phyloP scores from a whole-genome alignment of 805 yeast genomes.

The Kodamaea neixiangensis region DNA sequence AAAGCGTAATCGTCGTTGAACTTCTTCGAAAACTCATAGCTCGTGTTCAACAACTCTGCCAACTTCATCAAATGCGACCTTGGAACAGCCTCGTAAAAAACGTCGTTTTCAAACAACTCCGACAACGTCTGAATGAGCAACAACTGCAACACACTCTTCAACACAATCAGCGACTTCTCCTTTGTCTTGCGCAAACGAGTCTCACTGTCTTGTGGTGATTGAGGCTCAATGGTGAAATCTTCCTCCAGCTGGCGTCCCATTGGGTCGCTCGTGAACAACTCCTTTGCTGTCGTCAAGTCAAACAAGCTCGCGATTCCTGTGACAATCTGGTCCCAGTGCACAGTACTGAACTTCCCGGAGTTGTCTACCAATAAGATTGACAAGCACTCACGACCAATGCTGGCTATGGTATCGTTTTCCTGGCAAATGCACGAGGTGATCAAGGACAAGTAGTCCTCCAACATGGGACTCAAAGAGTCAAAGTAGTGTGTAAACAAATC shows the following conservation, averaged over 20 bases:
- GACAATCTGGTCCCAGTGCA: constrained; percentile 76
- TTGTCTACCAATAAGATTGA: constrained; percentile 79
- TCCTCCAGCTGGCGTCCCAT: constrained; percentile 26
- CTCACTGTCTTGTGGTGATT: constrained; percentile 31
- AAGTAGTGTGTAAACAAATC: constrained; percentile 82
- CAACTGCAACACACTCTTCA: constrained; percentile 88
- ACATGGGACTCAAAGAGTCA: constrained; percentile 67
- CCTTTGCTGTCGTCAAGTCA: constrained; percentile 81
- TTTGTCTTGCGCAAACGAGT: constrained; percentile 45
- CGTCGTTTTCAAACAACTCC: constrained; percentile 72
- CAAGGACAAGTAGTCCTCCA: constrained; percentile 76
- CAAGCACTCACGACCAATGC: constrained; percentile 90
- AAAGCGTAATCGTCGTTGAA: constrained; percentile 89
- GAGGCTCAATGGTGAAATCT: constrained; percentile 23
- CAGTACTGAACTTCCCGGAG: constrained; percentile 56
- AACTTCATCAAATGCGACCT: constrained; percentile 60
- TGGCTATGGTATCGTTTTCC: constrained; percentile 93
- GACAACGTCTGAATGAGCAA: constrained; percentile 83
- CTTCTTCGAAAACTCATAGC: constrained; percentile 80
- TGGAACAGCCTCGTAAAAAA: constrained; percentile 70
- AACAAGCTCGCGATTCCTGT: constrained; percentile 69
- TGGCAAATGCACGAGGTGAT: constrained; percentile 90
- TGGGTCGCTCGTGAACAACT: constrained; percentile 69
- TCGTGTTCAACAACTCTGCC: constrained; percentile 58
- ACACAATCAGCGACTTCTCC: constrained; percentile 76